These are phyloP conservation scores for Chrysosporium keratinophilum DNA, from an alignment of 2,329 filamentous ascomycete genomes.

Conservation along the genomic window DNA sequence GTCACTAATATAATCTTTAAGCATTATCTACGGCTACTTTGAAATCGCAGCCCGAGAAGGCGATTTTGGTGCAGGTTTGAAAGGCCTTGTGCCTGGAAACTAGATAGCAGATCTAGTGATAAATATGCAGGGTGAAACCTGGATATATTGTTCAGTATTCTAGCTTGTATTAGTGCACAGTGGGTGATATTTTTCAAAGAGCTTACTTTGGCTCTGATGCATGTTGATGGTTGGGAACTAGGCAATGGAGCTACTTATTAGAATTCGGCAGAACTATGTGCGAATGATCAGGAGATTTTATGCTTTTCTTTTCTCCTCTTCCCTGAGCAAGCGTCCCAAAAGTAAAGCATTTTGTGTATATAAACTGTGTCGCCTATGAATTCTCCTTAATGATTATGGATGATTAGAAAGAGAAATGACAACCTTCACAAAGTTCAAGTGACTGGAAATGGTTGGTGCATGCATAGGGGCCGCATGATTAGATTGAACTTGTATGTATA, in stretches of 20 bases:
- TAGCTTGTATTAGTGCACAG: slow-evolving; percentile 14
- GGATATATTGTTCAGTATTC: slow-evolving; percentile 12
- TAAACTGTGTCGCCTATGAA: slow-evolving; percentile 3
- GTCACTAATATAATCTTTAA: slow-evolving; percentile 36
- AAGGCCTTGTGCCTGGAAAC: slow-evolving; percentile 50
- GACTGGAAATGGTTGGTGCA: background rate
- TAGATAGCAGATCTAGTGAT: slow-evolving; percentile 20
- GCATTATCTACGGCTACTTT: slow-evolving; percentile 99
- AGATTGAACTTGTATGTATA: background rate
- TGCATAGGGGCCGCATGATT: background rate
- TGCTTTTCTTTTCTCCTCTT: background rate
- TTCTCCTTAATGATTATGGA: slow-evolving; percentile 3
- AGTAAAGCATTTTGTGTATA: slow-evolving; percentile 16
- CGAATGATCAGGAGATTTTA: slow-evolving; percentile 1
- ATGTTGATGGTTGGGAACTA: background rate
- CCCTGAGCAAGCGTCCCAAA: slow-evolving; percentile 23
- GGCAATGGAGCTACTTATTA: slow-evolving; percentile 6
- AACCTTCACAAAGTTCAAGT: background rate
- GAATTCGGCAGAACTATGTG: background rate
- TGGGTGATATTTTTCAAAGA: slow-evolving; percentile 5
- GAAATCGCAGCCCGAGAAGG: slow-evolving; percentile 99
- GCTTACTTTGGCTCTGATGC: slow-evolving; percentile 9
- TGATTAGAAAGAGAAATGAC: background rate
- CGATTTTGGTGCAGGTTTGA: slow-evolving; percentile 66
- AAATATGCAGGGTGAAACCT: slow-evolving; percentile 2